phyloP scores from a whole-genome alignment of 169 alveolate genomes.

The Cytauxzoon felis region DNA sequence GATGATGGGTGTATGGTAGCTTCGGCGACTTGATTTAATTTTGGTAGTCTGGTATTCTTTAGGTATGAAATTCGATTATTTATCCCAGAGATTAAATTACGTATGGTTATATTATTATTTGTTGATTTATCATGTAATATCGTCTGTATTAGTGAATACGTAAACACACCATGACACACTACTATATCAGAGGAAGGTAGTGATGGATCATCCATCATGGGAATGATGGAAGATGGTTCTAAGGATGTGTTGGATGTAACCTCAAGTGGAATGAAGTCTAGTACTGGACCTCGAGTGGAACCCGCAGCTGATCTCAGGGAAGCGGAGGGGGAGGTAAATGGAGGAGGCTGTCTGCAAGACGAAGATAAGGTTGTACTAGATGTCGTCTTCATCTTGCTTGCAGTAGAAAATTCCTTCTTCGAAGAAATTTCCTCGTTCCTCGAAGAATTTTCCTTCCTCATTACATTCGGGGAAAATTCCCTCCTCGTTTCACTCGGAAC shows the following conservation, averaged over 20 bases:
- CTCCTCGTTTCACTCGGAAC: too few relatives aligned
- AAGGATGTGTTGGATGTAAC: not conserved
- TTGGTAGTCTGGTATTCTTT: constrained; percentile 68
- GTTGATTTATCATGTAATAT: constrained; percentile 68
- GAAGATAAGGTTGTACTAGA: too few relatives aligned
- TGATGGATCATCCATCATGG: constrained; percentile 38
- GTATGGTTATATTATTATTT: constrained; percentile 65
- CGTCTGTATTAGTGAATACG: constrained; percentile 75
- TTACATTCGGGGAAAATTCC: not conserved
- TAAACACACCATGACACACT: constrained; percentile 80
- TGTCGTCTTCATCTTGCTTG: too few relatives aligned
- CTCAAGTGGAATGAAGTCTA: not conserved
- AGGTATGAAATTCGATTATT: constrained; percentile 67
- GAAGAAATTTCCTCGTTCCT: too few relatives aligned
- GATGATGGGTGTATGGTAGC: constrained; percentile 79
- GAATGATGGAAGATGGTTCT: not conserved
- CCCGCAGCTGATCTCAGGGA: constrained; percentile 29
- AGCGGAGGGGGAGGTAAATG: too few relatives aligned
- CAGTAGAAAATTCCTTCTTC: too few relatives aligned
- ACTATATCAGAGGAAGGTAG: too few relatives aligned
- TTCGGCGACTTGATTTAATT: constrained; percentile 73
- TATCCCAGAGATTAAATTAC: constrained; percentile 67
- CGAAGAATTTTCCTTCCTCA: too few relatives aligned
- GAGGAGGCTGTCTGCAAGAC: too few relatives aligned
- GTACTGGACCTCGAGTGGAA: constrained; percentile 2